Evolutionary conservation across 805 yeast genomes (phyloP), one percentile per base, ranked within the genome.

Genomic region (Kodamaea jinghongensis): DNA sequence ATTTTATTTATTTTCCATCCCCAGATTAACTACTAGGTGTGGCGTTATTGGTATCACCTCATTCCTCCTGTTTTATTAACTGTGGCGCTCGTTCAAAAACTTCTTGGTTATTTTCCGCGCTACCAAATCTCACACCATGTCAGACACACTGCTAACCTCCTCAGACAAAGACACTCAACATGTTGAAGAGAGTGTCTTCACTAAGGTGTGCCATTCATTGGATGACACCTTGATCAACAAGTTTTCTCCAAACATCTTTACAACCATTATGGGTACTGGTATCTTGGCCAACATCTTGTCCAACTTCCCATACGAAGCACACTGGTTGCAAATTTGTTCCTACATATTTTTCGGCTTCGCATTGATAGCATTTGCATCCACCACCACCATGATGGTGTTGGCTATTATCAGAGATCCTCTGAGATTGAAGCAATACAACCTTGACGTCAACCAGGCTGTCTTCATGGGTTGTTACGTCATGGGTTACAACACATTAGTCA

Each of bases 251-350:
- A 68, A 70, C 6, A 81, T 81, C 72, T 87, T 81, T 61, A 82
- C 84, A 17, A 69, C 79, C 35, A 75, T 81, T n/a, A 89, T 89
- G 96, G 96, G 95, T 2, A 75, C 83, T 3, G 96, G 96, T 1
- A 85, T 88, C 28, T 65, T 86, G 1, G 66, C 86, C 3, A 56
- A 75, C 28, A 63, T 86, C 3, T 65, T 89, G 27, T 74, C 78
- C 56, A 57, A 67, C 25, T 88, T 83, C 56, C 88, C 96, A 0
- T 84, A 77, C 52, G 72, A 70, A 2, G 73, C 80, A 0, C 56
- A 63, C 8, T 82, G 89, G 88, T 63, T 83, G 26, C 51, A 63
- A 31, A 55, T 72, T 2, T 65, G 81, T 39, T 83, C 88, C 2
- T 64, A 76, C 20, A 70, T 86, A 4, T 73, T 79, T 70, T 88